phyloP scores from a whole-genome alignment of 768 basidiomycete genomes.

The Hygrophorus pudorinus region DNA sequence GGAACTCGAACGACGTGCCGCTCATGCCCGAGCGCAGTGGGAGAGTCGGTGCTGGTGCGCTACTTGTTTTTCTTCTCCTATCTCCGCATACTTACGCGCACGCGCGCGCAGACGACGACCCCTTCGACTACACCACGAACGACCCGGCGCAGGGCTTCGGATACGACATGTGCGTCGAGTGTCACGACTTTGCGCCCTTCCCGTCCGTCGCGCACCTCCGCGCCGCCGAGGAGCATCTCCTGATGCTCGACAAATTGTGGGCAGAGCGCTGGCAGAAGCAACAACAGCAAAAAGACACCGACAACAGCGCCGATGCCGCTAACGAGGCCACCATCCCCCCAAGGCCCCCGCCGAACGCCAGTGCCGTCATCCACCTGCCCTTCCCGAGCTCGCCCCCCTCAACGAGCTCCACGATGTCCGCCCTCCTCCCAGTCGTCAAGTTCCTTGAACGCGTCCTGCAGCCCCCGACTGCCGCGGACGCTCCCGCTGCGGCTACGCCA shows the following conservation, averaged over 20 bases:
- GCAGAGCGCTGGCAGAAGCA: constrained; percentile 28
- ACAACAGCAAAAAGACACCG: constrained; percentile 16
- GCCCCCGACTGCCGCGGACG: constrained; percentile 24
- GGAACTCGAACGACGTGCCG: constrained; percentile 79
- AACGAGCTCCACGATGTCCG: constrained; percentile 40
- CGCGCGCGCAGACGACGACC: constrained; percentile 20
- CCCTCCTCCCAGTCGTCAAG: constrained; percentile 51
- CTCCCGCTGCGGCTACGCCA: constrained; percentile 10
- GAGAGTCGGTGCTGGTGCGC: not conserved
- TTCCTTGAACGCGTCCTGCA: constrained; percentile 60
- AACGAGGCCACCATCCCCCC: constrained; percentile 31
- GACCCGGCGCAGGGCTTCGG: constrained; percentile 44
- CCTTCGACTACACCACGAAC: constrained; percentile 36
- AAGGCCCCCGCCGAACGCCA: constrained; percentile 64
- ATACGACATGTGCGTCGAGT: constrained; percentile 83
- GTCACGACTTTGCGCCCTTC: constrained; percentile 72
- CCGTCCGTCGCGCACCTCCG: constrained; percentile 56
- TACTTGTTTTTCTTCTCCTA: not conserved
- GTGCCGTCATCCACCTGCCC: constrained; percentile 61
- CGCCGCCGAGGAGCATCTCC: constrained; percentile 68
- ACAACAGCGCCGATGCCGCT: constrained; percentile 13
- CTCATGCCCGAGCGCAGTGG: constrained; percentile 18
- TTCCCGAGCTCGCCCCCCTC: constrained; percentile 63
- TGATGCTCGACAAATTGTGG: constrained; percentile 60
- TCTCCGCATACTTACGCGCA: constrained; percentile 4